phyloP scores from a whole-genome alignment of 139 green algal genomes.

The Micractinium conductrix region DNA sequence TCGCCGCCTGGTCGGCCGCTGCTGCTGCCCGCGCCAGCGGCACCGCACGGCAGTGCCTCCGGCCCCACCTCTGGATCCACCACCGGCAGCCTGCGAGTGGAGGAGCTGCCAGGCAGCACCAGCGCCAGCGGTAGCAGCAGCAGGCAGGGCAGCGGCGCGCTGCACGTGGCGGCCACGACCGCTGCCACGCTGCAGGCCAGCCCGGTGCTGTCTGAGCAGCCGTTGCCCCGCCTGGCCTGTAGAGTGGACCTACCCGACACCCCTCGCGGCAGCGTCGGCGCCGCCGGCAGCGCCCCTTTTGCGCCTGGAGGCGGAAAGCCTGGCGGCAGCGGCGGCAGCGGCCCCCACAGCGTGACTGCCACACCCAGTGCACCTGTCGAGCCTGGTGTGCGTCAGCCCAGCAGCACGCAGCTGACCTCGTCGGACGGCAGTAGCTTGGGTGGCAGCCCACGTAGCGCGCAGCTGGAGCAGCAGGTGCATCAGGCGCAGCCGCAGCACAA shows the following conservation, averaged over 20 bases:
- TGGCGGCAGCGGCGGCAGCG: neutral
- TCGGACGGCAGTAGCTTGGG: neutral
- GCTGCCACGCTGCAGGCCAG: neutral
- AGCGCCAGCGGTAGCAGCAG: too few relatives aligned
- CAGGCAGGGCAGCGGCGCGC: neutral
- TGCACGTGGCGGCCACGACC: neutral
- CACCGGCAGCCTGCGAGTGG: neutral
- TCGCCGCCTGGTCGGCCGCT: neutral
- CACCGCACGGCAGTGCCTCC: neutral
- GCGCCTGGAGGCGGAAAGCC: neutral
- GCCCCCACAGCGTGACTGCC: neutral
- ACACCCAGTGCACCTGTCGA: neutral
- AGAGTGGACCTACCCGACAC: neutral
- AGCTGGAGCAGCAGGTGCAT: neutral
- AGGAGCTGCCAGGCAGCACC: neutral
- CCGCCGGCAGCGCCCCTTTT: neutral
- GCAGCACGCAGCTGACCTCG: neutral
- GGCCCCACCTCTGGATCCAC: neutral
- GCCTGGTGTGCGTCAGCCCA: neutral
- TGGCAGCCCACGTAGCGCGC: too few relatives aligned
- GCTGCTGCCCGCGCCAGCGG: neutral
- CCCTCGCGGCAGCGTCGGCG: neutral
- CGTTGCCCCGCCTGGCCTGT: neutral
- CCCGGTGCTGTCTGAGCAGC: neutral
- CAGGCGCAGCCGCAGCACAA: neutral